Conservation (phyloP, 1,284 basidiomycete genomes). For the Cutaneotrichosporon cutaneum region DNA sequence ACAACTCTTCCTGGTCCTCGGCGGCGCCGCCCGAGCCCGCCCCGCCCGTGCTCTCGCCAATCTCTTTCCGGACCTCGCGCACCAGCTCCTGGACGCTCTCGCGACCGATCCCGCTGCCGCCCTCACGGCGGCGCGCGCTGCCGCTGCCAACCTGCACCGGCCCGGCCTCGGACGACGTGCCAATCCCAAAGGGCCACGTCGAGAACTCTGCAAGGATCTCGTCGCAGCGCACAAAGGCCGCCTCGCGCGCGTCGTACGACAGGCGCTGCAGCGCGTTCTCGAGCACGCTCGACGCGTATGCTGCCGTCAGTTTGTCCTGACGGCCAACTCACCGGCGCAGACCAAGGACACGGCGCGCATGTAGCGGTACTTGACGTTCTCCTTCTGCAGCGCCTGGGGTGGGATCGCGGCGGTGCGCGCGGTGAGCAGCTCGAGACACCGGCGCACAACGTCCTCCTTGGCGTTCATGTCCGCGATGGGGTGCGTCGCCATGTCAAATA, state of each 20-base stretch:
- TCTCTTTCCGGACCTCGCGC: conserved; percentile 74
- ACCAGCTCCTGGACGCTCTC: conserved; percentile 79
- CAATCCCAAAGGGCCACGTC: conserved; percentile 77
- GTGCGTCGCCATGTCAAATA: conserved; percentile 99
- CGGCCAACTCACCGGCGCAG: conserved; percentile 62
- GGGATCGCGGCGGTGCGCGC: conserved; percentile 79
- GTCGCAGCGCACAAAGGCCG: conserved; percentile 84
- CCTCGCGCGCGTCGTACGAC: conserved; percentile 85
- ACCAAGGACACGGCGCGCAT: conserved; percentile 78
- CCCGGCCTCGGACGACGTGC: conserved; percentile 36
- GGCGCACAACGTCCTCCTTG: conserved; percentile 77
- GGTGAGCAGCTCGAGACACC: conserved; percentile 74
- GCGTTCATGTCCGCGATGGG: conserved; percentile 86
- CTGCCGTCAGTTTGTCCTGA: conserved; percentile 25
- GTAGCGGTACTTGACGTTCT: conserved; percentile 74
- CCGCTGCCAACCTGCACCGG: conserved; percentile 48
- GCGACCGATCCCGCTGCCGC: conserved; percentile 45
- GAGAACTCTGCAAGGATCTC: conserved; percentile 87
- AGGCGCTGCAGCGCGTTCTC: conserved; percentile 86
- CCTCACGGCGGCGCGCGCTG: conserved; percentile 44
- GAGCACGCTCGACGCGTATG: conserved; percentile 90
- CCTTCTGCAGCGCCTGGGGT: conserved; percentile 64
- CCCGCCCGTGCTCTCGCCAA: conserved; percentile 54
- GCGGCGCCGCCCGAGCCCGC: conserved; percentile 67
- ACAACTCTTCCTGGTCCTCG: conserved; percentile 69